Percentiles rank a stretch among this genome's conserved stretches.
Conservation (phyloP, 164 flowering plant genomes). For the Nymphaea colorata region DNA sequence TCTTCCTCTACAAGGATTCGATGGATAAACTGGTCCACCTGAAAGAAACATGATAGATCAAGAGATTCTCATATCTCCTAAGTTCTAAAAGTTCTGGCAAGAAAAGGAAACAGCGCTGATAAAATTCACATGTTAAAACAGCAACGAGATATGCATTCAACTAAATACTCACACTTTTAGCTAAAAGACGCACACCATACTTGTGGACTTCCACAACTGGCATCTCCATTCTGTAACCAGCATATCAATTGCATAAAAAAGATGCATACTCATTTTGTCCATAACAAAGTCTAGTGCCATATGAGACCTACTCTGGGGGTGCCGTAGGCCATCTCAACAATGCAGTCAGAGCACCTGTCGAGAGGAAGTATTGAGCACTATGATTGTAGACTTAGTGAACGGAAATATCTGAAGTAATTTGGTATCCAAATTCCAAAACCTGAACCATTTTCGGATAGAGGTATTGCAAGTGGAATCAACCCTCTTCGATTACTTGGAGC, state of each 20-base stretch:
- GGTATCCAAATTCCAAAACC: conserved; percentile 24
- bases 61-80: neutral
- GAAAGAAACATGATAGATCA: conserved; percentile 1
- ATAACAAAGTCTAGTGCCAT: no score
- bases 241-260: neutral
- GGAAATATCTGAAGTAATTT: conserved; percentile 4
- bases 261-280: no score
- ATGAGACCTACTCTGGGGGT: conserved; percentile 56
- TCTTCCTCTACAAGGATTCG: conserved; percentile 89
- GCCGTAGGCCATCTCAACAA: conserved; percentile 92
- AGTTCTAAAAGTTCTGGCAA: neutral
- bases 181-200: conserved; percentile 82
- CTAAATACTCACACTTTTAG: conserved; percentile 57
- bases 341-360: conserved; percentile 58
- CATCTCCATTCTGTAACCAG: conserved; percentile 74
- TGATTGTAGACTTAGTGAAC: neutral
- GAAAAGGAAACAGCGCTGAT: no score
- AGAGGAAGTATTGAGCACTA: neutral
- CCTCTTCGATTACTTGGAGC: conserved; percentile 70
- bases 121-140: no score
- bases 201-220: conserved; percentile 83
- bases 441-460: conserved; percentile 53
- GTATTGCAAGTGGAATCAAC: conserved; percentile 63
- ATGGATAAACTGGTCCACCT: conserved; percentile 85
- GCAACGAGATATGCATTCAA: neutral